phyloP scores from a whole-genome alignment of 192 early-diverging fungal species.

The Spizellomyces sp. region DNA sequence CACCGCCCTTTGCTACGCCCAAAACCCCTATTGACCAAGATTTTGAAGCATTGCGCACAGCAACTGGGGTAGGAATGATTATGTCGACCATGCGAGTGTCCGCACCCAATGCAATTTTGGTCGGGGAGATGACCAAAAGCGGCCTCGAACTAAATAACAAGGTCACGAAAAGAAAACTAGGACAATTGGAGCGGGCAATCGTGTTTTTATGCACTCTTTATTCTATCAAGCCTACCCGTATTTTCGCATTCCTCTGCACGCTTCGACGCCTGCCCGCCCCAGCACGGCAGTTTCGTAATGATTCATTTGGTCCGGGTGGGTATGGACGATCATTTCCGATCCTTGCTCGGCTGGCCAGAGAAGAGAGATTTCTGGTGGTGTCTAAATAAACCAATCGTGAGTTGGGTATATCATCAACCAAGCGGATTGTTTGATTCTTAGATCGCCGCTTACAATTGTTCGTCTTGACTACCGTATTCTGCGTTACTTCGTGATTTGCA shows the following conservation, averaged over 20 bases:
- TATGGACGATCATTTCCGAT: too few species aligned
- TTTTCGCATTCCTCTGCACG: slow-evolving; percentile 18
- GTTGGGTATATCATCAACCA: too few species aligned
- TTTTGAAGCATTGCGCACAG: neutral
- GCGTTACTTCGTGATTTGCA: too few species aligned
- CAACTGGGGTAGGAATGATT: neutral
- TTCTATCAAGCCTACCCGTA: slow-evolving; percentile 6
- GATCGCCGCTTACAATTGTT: too few species aligned
- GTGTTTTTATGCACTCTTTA: slow-evolving; percentile 15
- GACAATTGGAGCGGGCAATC: slow-evolving; percentile 12
- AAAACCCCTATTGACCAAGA: neutral
- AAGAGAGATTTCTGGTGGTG: too few species aligned
- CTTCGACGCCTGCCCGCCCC: neutral
- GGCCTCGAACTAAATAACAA: neutral
- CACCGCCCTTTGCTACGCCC: neutral
- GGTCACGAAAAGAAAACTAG: neutral
- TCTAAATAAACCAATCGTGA: too few species aligned
- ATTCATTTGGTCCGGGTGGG: too few species aligned
- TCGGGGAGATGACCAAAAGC: slow-evolving; percentile 13
- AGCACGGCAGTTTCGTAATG: too few species aligned
- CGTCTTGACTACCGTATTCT: too few species aligned
- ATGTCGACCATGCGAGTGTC: neutral
- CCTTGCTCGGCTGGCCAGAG: too few species aligned
- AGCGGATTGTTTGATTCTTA: too few species aligned
- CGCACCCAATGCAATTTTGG: neutral